Conservation (phyloP, 106 monocot genomes). For the Triglochin maritima region DNA sequence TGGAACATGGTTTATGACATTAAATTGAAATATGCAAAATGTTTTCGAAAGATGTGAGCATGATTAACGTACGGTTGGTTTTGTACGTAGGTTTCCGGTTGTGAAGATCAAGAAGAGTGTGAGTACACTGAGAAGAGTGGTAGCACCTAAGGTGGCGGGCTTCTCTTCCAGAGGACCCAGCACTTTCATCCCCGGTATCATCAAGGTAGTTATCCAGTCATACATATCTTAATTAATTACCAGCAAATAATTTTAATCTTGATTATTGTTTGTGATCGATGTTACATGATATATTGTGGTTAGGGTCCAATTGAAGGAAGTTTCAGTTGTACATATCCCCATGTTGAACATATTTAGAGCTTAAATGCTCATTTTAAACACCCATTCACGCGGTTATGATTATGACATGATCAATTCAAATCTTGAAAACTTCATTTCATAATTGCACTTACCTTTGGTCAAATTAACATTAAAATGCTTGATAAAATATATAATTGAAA, state of each 20-base stretch:
- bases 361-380: too few species aligned
- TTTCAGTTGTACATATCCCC: neutral
- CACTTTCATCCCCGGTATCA: conserved; percentile 1
- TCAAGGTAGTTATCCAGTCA: conserved; percentile 3
- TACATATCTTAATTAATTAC: neutral
- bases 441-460: too few species aligned
- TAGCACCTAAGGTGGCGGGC: conserved; percentile 11
- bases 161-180: conserved; percentile 15
- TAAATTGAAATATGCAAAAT: too few species aligned
- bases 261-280: too few species aligned
- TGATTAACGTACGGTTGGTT: neutral
- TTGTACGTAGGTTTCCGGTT: neutral
- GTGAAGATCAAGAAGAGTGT: conserved; percentile 1
- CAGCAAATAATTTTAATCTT: neutral
- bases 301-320: neutral
- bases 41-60: neutral
- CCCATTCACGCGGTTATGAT: too few species aligned
- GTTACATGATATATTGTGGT: too few species aligned
- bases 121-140: neutral
- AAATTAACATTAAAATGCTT: too few species aligned
- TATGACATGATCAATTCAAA: too few species aligned
- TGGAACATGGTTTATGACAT: too few species aligned
- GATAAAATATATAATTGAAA: too few species aligned
- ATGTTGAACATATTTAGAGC: neutral
- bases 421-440: too few species aligned